These are phyloP conservation scores for Hymenoscyphus salicellus DNA, from an alignment of 2,329 filamentous ascomycete genomes.

Conservation along the genomic window DNA sequence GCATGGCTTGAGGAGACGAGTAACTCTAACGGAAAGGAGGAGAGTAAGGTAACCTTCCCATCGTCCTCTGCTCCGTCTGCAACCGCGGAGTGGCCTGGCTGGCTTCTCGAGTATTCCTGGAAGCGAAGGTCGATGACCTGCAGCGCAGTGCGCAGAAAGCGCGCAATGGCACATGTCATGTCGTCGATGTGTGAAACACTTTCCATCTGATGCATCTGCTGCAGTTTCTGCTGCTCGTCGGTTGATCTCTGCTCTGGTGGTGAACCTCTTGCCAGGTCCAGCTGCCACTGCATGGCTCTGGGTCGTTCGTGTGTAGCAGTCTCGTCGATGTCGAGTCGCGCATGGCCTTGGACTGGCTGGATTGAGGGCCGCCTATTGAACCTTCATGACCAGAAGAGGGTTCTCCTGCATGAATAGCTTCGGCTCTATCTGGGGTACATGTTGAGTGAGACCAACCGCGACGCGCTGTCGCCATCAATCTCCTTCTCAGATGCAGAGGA, in stretches of 20 bases:
- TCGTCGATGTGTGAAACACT: slow-evolving; percentile 25
- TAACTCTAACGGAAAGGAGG: neutral
- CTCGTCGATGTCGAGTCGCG: slow-evolving; percentile 16
- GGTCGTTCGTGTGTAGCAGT: slow-evolving; percentile 24
- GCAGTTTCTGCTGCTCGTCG: slow-evolving; percentile 6
- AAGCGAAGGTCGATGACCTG: slow-evolving; percentile 27
- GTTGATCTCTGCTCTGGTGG: slow-evolving; percentile 15
- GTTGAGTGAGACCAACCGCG: slow-evolving; percentile 24
- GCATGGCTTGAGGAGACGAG: neutral
- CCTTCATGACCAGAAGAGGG: slow-evolving; percentile 29
- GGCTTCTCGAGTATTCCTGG: neutral
- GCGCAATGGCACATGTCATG: slow-evolving; percentile 19
- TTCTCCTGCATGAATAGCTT: slow-evolving; percentile 36
- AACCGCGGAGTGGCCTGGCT: neutral
- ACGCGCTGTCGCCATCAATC: slow-evolving; percentile 13
- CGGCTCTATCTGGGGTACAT: slow-evolving; percentile 25
- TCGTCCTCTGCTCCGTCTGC: slow-evolving; percentile 1
- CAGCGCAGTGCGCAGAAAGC: slow-evolving; percentile 24
- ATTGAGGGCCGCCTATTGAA: slow-evolving; percentile 18
- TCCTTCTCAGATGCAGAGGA: neutral
- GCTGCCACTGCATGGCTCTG: slow-evolving; percentile 17
- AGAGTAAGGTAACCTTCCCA: neutral
- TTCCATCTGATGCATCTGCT: slow-evolving; percentile 19
- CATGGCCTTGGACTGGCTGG: slow-evolving; percentile 26
- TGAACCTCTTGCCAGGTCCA: slow-evolving; percentile 14